Evolutionary conservation across 257 asterid species (phyloP).

Genomic region (Handroanthus guayacan): DNA sequence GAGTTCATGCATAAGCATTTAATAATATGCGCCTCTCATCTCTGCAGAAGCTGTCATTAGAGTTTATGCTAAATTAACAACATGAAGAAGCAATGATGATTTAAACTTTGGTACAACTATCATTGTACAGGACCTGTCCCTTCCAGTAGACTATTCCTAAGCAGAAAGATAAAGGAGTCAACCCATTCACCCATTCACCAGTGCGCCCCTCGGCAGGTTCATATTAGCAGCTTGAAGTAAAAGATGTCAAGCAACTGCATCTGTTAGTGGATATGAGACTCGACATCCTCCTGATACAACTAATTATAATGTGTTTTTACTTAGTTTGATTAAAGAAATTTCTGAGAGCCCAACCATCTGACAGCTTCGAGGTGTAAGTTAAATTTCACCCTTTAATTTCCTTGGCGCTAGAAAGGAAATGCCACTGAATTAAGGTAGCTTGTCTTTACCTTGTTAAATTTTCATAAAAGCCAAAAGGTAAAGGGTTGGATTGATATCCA

Average conservation of each 20-base stretch:
- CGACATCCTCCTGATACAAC: constrained; percentile 21
- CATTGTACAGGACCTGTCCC: not conserved
- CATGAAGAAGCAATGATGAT: not conserved
- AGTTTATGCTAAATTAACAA: constrained; percentile 2
- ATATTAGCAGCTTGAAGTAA: not conserved
- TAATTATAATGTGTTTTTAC: not conserved
- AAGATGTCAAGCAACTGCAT: not conserved
- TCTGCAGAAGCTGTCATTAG: constrained; percentile 6
- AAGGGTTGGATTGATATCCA: not conserved
- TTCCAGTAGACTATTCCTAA: constrained; percentile 1
- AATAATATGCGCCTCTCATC: not conserved
- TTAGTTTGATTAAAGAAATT: not conserved
- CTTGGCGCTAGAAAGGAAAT: not conserved
- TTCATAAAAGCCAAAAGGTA: not conserved
- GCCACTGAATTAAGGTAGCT: not conserved
- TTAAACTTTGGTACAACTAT: not conserved
- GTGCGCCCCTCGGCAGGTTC: constrained; percentile 14
- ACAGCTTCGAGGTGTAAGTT: not conserved
- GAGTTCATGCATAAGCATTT: constrained; percentile 5
- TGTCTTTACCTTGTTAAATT: not conserved
- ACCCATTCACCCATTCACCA: not conserved
- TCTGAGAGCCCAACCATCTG: not conserved
- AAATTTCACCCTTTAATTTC: not conserved
- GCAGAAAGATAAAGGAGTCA: constrained; percentile 6
- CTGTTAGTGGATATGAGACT: constrained; percentile 3